Conservation (phyloP, 2,329 filamentous ascomycete species). For the Alternaria postmessia region DNA sequence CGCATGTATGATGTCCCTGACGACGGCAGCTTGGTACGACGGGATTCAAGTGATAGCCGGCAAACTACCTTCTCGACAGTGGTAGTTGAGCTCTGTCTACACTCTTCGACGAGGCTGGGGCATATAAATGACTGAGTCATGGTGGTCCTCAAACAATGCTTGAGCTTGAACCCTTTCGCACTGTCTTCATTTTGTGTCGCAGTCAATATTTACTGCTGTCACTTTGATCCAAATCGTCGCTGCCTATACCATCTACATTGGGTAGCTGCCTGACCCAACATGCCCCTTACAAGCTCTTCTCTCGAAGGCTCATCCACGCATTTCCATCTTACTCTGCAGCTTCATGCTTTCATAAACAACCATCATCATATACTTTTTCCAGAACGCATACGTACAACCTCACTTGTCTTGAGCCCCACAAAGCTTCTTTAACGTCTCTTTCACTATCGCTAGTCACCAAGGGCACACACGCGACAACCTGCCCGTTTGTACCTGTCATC, state of each 20-base stretch:
- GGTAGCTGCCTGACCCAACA: not conserved
- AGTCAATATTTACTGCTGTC: not conserved
- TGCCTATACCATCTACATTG: not conserved
- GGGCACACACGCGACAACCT: conserved; percentile 1
- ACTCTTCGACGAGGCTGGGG: not conserved
- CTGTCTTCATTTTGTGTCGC: not conserved
- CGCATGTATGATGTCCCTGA: not conserved
- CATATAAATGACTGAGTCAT: not conserved
- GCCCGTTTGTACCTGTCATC: conserved; percentile 11
- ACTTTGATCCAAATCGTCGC: not conserved
- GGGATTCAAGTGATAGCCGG: not conserved
- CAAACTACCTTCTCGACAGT: not conserved
- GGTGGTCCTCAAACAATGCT: not conserved
- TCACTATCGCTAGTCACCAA: conserved; percentile 4
- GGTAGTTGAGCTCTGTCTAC: too few relatives aligned
- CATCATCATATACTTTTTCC: not conserved
- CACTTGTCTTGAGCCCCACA: not conserved
- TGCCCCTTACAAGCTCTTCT: not conserved
- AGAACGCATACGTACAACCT: not conserved
- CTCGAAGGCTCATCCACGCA: not conserved
- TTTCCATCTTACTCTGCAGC: not conserved
- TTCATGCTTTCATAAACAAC: not conserved
- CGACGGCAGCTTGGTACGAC: not conserved
- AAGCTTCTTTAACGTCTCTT: not conserved
- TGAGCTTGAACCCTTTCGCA: not conserved